These are phyloP conservation scores for Cyberlindnera euphorbiae DNA, from an alignment of 805 yeast genomes.

Conservation along the genomic window DNA sequence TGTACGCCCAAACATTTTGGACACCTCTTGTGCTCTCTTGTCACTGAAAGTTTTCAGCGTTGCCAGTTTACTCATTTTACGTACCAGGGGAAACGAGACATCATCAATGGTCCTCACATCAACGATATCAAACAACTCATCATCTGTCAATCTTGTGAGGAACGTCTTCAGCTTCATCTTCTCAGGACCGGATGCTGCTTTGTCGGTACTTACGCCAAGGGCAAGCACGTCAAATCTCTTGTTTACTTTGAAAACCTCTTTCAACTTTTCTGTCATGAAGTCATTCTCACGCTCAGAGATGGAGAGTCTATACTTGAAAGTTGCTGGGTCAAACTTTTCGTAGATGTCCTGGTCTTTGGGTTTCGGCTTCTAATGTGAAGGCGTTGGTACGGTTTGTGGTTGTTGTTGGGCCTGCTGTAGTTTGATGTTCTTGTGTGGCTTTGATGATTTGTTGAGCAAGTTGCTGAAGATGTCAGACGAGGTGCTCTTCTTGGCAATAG, in stretches of 20 bases:
- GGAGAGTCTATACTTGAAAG: constrained; percentile 17
- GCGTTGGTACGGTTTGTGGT: background rate
- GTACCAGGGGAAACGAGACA: constrained; percentile 11
- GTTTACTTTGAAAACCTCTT: constrained; percentile 12
- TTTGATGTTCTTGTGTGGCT: background rate
- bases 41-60: constrained; percentile 29
- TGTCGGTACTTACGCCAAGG: constrained; percentile 7
- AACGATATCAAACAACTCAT: constrained; percentile 19
- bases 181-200: constrained; percentile 2
- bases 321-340: constrained; percentile 14
- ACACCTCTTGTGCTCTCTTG: constrained; percentile 15
- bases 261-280: constrained; percentile 19
- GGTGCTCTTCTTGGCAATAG: background rate
- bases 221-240: constrained; percentile 11
- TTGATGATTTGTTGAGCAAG: background rate
- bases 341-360: constrained; percentile 8
- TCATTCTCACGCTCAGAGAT: constrained; percentile 18
- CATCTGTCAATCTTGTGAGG: constrained; percentile 8
- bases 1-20: constrained; percentile 24
- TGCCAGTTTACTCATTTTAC: constrained; percentile 12
- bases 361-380: constrained; percentile 6
- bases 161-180: constrained; percentile 11
- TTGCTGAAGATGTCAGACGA: background rate
- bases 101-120: constrained; percentile 12
- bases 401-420: background rate